Conservation (phyloP, 306 rosid species). For the Cucurbita moschata region DNA sequence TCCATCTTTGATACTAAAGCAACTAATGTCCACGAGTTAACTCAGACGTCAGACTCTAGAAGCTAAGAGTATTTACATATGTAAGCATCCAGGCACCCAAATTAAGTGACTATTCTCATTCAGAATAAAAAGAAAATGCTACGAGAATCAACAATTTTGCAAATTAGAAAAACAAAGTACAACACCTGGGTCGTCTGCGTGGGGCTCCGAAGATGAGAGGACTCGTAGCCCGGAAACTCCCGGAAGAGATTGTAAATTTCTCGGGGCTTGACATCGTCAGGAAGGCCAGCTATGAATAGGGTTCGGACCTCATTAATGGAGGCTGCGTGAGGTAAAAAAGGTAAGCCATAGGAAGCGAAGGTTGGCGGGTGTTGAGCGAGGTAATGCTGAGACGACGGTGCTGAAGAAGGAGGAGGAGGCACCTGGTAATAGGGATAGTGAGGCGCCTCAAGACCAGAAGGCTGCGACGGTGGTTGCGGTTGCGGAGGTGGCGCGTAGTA, state of each 20-base stretch:
- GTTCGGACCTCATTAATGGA: slow-evolving; percentile 65
- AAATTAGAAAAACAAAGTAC: not conserved
- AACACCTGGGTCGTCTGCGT: slow-evolving; percentile 48
- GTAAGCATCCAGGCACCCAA: not conserved
- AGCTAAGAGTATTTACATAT: not conserved
- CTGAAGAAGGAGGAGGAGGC: slow-evolving; percentile 4
- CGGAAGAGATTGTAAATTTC: slow-evolving; percentile 82
- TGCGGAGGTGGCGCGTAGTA: slow-evolving; percentile 59
- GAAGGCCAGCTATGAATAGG: slow-evolving; percentile 82
- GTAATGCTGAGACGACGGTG: slow-evolving; percentile 5
- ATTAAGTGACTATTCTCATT: not conserved
- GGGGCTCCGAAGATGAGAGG: slow-evolving; percentile 83
- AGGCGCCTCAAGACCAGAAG: slow-evolving; percentile 21
- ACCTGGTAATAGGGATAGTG: slow-evolving; percentile 49
- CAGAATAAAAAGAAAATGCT: not conserved
- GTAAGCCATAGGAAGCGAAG: slow-evolving; percentile 28
- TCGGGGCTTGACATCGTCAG: slow-evolving; percentile 73
- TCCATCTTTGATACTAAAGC: not conserved
- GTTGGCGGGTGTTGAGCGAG: slow-evolving; percentile 12
- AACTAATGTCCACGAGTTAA: not conserved
- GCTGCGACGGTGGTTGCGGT: slow-evolving; percentile 29
- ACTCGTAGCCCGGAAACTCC: slow-evolving; percentile 83
- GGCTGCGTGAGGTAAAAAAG: slow-evolving; percentile 18
- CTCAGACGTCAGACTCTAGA: not conserved
- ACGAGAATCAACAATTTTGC: not conserved